Conservation (phyloP, 2,329 filamentous ascomycete species). For the Claviceps monticola region DNA sequence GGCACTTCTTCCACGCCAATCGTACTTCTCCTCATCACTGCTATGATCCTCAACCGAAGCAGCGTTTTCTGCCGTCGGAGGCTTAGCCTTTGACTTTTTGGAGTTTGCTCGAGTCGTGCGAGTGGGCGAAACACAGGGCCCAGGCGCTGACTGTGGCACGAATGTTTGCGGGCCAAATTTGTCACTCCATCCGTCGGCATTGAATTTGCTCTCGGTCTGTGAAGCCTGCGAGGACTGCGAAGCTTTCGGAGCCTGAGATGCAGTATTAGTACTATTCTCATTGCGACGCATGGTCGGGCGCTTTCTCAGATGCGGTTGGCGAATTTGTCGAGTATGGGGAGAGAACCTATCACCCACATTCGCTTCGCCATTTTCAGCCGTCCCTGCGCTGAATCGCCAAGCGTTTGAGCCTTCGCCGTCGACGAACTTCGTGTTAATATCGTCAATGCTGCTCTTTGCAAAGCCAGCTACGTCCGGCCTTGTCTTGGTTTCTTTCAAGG, state of each 20-base stretch:
- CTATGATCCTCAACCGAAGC: slow-evolving; percentile 34
- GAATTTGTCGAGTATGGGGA: slow-evolving; percentile 24
- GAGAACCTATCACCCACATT: slow-evolving; percentile 22
- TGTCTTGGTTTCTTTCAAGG: slow-evolving; percentile 17
- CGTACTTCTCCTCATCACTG: slow-evolving; percentile 26
- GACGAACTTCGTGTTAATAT: slow-evolving; percentile 48
- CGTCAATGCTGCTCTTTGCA: slow-evolving; percentile 38
- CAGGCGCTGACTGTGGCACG: slow-evolving; percentile 27
- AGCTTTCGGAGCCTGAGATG: slow-evolving; percentile 11
- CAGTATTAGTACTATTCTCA: slow-evolving; percentile 12
- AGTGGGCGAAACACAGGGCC: slow-evolving; percentile 29
- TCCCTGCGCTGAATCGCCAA: slow-evolving; percentile 41
- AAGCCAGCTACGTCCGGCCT: slow-evolving; percentile 22
- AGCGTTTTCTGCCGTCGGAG: slow-evolving; percentile 29
- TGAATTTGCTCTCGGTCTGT: slow-evolving; percentile 25
- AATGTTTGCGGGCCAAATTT: slow-evolving; percentile 43
- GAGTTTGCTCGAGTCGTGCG: slow-evolving; percentile 30
- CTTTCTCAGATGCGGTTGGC: slow-evolving; percentile 23
- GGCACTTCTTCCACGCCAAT: slow-evolving; percentile 22
- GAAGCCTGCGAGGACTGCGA: slow-evolving; percentile 9
- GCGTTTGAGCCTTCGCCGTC: slow-evolving; percentile 30
- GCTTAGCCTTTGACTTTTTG: slow-evolving; percentile 47
- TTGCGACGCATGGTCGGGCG: slow-evolving; percentile 11
- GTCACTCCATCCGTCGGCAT: slow-evolving; percentile 38
- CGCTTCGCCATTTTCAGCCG: slow-evolving; percentile 15